A percentile compares a stretch with the other conserved stretches of the same genome.
Evolutionary conservation across 2,329 filamentous ascomycete genomes (phyloP).

Genomic region (Xylaria sp.): DNA sequence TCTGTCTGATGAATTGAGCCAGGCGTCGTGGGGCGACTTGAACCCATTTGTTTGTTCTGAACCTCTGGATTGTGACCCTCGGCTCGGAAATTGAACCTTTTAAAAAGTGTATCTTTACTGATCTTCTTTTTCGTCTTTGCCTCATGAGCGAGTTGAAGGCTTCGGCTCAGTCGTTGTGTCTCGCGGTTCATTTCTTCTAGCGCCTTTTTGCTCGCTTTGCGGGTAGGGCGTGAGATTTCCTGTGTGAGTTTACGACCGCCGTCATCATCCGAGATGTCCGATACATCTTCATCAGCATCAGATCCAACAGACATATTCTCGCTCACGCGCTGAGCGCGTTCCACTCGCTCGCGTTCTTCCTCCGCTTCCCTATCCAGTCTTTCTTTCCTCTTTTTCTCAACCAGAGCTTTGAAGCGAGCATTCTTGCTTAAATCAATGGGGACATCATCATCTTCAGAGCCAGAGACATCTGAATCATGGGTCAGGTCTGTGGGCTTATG

Average conservation of each 20-base stretch:
- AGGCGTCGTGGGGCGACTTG: slow-evolving; percentile 65
- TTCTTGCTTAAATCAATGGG: slow-evolving; percentile 59
- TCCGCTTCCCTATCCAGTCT: slow-evolving; percentile 73
- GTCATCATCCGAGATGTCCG: slow-evolving; percentile 70
- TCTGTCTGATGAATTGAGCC: slow-evolving; percentile 60
- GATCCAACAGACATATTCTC: slow-evolving; percentile 55
- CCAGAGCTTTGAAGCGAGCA: slow-evolving; percentile 75
- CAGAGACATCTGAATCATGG: slow-evolving; percentile 48
- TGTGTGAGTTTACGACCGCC: slow-evolving; percentile 75
- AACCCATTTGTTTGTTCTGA: slow-evolving; percentile 60
- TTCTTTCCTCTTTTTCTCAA: slow-evolving; percentile 79
- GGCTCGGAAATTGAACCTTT: slow-evolving; percentile 80
- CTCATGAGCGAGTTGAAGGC: slow-evolving; percentile 90
- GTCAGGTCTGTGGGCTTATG: slow-evolving; percentile 46
- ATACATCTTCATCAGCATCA: slow-evolving; percentile 66
- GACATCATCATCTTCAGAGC: slow-evolving; percentile 58
- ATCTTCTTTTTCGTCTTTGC: slow-evolving; percentile 93
- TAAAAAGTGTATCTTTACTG: slow-evolving; percentile 82
- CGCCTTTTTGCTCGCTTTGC: slow-evolving; percentile 94
- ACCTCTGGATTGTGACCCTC: slow-evolving; percentile 48
- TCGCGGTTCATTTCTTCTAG: slow-evolving; percentile 95
- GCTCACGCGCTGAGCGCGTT: slow-evolving; percentile 55
- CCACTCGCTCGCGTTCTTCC: slow-evolving; percentile 61
- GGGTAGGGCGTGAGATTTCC: slow-evolving; percentile 70
- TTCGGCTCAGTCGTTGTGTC: slow-evolving; percentile 89